A percentile compares a stretch with the other conserved stretches of the same genome.
Evolutionary conservation across 2,329 filamentous ascomycete species (phyloP).

Genomic region (Pezicula carpinea): DNA sequence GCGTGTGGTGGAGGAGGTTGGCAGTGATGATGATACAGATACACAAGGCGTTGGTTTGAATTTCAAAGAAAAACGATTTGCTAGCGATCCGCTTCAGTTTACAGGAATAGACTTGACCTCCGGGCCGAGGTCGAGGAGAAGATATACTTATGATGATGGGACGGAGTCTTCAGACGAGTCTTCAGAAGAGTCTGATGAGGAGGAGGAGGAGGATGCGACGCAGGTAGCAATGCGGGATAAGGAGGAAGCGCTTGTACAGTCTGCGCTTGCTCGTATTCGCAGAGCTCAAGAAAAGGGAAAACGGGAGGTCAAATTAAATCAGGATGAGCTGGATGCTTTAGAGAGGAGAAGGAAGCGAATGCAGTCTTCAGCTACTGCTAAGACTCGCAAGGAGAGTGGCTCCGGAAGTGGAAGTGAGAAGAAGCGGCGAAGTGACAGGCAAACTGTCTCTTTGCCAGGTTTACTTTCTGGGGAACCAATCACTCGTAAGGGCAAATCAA

Average conservation of each 20-base stretch:
- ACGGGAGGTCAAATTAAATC: constrained; percentile 72
- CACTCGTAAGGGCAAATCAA: constrained; percentile 30
- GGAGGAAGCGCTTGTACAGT: constrained; percentile 73
- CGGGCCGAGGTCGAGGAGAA: constrained; percentile 18
- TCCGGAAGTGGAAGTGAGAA: constrained; percentile 23
- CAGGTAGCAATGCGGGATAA: constrained; percentile 55
- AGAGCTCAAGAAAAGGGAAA: constrained; percentile 72
- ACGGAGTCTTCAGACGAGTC: constrained; percentile 37
- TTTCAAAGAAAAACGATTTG: constrained; percentile 44
- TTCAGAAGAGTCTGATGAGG: constrained; percentile 43
- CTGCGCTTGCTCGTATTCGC: constrained; percentile 74
- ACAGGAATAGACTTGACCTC: constrained; percentile 53
- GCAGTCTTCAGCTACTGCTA: constrained; percentile 22
- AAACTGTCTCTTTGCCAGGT: constrained; percentile 21
- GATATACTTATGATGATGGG: constrained; percentile 20
- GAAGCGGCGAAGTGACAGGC: constrained; percentile 19
- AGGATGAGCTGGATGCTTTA: constrained; percentile 75
- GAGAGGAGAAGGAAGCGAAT: constrained; percentile 62
- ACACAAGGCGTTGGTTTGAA: constrained; percentile 49
- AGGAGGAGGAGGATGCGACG: constrained; percentile 47
- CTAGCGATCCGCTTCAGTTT: constrained; percentile 57
- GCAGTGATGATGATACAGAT: constrained; percentile 51
- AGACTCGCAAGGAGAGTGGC: constrained; percentile 18
- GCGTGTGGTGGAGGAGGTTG: constrained; percentile 63
- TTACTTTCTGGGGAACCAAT: constrained; percentile 19